These are phyloP conservation scores for Cupressus sempervirens DNA, from an alignment of 75 land plant genomes.

Conservation along the genomic window DNA sequence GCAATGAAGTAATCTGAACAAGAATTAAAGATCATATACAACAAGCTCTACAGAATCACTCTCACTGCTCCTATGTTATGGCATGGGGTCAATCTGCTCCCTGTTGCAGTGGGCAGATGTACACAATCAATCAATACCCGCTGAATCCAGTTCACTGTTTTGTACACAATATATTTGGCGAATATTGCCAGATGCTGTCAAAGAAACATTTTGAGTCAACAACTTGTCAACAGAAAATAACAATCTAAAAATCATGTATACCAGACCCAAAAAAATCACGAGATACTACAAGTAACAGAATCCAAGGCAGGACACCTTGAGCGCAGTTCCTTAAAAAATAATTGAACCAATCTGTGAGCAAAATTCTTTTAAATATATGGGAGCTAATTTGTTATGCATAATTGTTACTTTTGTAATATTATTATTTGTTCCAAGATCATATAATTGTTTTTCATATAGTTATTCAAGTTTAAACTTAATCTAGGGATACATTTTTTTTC, in stretches of 20 bases:
- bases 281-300: background rate
- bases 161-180: slow-evolving; percentile 89
- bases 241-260: background rate
- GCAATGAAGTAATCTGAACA: slow-evolving; percentile 2
- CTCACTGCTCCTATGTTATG: background rate
- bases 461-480: too few species aligned
- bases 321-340: background rate
- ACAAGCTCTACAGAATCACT: slow-evolving; percentile 6
- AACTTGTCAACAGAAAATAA: slow-evolving; percentile 5
- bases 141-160: slow-evolving; percentile 22
- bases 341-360: background rate
- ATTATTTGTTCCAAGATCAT: too few species aligned
- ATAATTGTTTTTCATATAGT: too few species aligned
- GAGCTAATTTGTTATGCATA: background rate
- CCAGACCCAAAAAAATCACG: background rate
- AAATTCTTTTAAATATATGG: background rate
- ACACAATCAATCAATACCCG: slow-evolving; percentile 6
- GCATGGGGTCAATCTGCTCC: background rate
- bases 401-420: background rate
- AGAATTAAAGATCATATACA: slow-evolving; percentile 1
- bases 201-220: background rate
- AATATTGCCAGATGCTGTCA: slow-evolving; percentile 90
- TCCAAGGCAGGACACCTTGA: background rate
- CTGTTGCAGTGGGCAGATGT: background rate
- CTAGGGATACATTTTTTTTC: too few species aligned